A percentile compares a stretch with the other conserved stretches of the same genome.
Evolutionary conservation across 2,329 filamentous ascomycete species (phyloP).

Genomic region (Hypoxylon rubiginosum): DNA sequence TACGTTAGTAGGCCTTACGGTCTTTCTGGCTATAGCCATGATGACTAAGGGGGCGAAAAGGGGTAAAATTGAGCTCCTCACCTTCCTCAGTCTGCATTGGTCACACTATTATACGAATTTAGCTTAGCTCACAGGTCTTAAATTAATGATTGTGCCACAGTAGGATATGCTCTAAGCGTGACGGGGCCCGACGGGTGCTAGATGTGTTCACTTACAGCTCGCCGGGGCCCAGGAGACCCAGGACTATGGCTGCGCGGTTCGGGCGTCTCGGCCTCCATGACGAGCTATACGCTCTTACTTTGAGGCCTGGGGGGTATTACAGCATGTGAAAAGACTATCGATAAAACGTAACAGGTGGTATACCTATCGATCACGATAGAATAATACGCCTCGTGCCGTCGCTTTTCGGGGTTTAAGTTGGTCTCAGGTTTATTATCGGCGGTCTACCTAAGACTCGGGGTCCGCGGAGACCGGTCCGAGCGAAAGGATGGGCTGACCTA

Average conservation of each 20-base stretch:
- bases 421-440: slow-evolving; percentile 7
- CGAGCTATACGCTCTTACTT: background rate
- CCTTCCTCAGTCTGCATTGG: slow-evolving; percentile 57
- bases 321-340: slow-evolving; percentile 11
- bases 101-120: slow-evolving; percentile 52
- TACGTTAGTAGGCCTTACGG: slow-evolving; percentile 12
- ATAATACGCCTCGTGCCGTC: slow-evolving; percentile 2
- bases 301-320: background rate
- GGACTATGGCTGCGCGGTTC: slow-evolving; percentile 49
- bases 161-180: slow-evolving; percentile 53
- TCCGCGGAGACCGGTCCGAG: slow-evolving; percentile 54
- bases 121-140: slow-evolving; percentile 31
- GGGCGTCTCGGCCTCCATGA: slow-evolving; percentile 53
- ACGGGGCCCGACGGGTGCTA: slow-evolving; percentile 51
- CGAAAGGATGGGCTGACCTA: slow-evolving; percentile 41
- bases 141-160: slow-evolving; percentile 51
- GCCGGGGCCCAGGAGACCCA: slow-evolving; percentile 54
- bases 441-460: slow-evolving; percentile 37
- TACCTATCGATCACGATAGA: background rate
- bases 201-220: slow-evolving; percentile 57
- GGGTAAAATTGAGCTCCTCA: slow-evolving; percentile 37
- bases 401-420: slow-evolving; percentile 24
- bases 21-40: background rate
- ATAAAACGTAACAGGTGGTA: slow-evolving; percentile 4
- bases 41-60: slow-evolving; percentile 11